These are phyloP conservation scores for Colletotrichum nymphaeae DNA, from an alignment of 2,329 filamentous ascomycete species.

Conservation along the genomic window DNA sequence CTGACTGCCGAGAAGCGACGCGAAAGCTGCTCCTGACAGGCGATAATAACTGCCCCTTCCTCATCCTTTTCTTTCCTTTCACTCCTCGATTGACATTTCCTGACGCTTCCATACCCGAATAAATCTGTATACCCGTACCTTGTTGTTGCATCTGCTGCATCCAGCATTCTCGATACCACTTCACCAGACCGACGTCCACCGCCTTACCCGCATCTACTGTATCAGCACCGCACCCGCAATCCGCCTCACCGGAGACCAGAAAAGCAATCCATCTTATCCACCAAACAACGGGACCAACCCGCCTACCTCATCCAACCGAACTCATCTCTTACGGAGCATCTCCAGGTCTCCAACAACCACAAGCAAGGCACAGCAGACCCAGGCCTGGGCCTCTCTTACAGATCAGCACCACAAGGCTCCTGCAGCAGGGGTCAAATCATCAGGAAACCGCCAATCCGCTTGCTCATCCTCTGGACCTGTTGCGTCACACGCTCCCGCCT, in stretches of 20 bases:
- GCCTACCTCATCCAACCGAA: background rate
- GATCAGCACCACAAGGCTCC: slow-evolving; percentile 25
- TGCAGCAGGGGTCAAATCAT: slow-evolving; percentile 21
- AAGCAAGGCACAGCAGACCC: slow-evolving; percentile 20
- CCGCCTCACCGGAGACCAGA: background rate
- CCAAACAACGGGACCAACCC: slow-evolving; percentile 3
- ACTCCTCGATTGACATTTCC: background rate
- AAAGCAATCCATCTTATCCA: slow-evolving; percentile 11
- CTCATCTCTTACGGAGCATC: background rate
- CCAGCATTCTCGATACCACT: background rate
- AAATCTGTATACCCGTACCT: background rate
- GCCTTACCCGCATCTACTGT: background rate
- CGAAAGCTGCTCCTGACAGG: background rate
- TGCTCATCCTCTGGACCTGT: slow-evolving; percentile 11
- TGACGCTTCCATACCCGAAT: background rate
- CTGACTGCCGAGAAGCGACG: background rate
- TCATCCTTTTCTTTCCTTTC: background rate
- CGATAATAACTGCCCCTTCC: background rate
- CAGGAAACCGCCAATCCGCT: slow-evolving; percentile 24
- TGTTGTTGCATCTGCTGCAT: background rate
- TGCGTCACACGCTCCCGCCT: slow-evolving; percentile 24
- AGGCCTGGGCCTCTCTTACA: slow-evolving; percentile 5
- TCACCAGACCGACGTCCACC: background rate
- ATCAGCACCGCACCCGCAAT: background rate
- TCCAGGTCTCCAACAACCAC: slow-evolving; percentile 12